Conservation (phyloP, 1,284 basidiomycete species). For the Caloboletus inedulis region DNA sequence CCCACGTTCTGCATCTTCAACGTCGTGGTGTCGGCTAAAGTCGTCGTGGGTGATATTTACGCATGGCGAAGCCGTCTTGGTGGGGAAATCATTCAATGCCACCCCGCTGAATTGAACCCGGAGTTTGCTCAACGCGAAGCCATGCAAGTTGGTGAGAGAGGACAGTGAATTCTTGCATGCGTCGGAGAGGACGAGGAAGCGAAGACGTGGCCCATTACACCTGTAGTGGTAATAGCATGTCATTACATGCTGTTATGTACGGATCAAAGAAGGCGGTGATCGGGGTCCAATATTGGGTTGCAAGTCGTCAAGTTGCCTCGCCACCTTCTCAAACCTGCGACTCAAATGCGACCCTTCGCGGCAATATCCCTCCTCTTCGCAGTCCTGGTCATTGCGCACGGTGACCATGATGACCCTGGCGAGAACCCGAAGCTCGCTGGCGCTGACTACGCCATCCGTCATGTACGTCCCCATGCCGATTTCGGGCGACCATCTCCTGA, state of each 20-base stretch:
- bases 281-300: constrained; percentile 14
- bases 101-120: neutral
- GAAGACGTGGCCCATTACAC: neutral
- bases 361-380: constrained; percentile 25
- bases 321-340: neutral
- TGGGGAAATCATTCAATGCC: neutral
- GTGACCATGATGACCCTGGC: constrained; percentile 28
- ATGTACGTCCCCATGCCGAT: constrained; percentile 42
- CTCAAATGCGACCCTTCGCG: constrained; percentile 21
- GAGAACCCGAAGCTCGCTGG: constrained; percentile 23
- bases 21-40: neutral
- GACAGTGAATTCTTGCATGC: neutral
- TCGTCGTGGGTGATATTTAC: neutral
- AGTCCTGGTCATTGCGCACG: constrained; percentile 30
- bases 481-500: constrained; percentile 14
- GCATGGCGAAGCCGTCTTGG: neutral
- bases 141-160: constrained; percentile 1
- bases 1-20: constrained; percentile 5
- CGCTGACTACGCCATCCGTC: constrained; percentile 46
- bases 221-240: no score
- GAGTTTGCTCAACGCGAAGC: neutral
- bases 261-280: no score
- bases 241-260: no score
- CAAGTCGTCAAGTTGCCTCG: neutral
- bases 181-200: neutral